Percentiles rank a stretch among this genome's conserved stretches.
phyloP scores from a whole-genome alignment of 768 basidiomycete species.

The Leccinum truebloodii region DNA sequence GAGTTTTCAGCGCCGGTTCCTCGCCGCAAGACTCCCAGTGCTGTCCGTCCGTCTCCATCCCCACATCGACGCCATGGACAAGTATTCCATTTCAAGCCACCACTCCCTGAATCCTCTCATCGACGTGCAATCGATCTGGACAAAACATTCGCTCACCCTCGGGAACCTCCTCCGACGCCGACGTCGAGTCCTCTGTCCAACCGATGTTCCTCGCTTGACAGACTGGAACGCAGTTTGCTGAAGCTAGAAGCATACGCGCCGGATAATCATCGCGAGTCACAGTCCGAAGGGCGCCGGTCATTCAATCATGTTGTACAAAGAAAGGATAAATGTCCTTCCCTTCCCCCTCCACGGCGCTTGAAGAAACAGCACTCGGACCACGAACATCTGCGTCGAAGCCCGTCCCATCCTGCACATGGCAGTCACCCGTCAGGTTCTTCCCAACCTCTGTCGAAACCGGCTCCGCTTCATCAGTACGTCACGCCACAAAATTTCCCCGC shows the following conservation, averaged over 20 bases:
- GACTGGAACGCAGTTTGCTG: slow-evolving; percentile 35
- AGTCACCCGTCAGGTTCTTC: slow-evolving; percentile 9
- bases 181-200: slow-evolving; percentile 7
- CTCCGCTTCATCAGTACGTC: not conserved
- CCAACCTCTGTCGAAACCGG: slow-evolving; percentile 7
- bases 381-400: not conserved
- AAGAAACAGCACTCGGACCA: slow-evolving; percentile 15
- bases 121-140: slow-evolving; percentile 7
- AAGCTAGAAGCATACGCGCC: slow-evolving; percentile 36
- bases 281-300: slow-evolving; percentile 11
- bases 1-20: slow-evolving; percentile 3
- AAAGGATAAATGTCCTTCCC: slow-evolving; percentile 23
- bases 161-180: slow-evolving; percentile 26
- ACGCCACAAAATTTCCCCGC: not conserved
- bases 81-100: slow-evolving; percentile 22
- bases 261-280: slow-evolving; percentile 24
- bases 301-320: slow-evolving; percentile 1
- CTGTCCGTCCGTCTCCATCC: slow-evolving; percentile 8
- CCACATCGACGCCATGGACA: slow-evolving; percentile 28
- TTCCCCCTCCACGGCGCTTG: slow-evolving; percentile 17
- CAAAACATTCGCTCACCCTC: slow-evolving; percentile 18
- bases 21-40: slow-evolving; percentile 10
- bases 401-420: slow-evolving; percentile 2
- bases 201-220: slow-evolving; percentile 33
- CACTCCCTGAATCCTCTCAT: not conserved